Conservation (phyloP, 1,139 yeast genomes). For the Saccharomyces hybrid region DNA sequence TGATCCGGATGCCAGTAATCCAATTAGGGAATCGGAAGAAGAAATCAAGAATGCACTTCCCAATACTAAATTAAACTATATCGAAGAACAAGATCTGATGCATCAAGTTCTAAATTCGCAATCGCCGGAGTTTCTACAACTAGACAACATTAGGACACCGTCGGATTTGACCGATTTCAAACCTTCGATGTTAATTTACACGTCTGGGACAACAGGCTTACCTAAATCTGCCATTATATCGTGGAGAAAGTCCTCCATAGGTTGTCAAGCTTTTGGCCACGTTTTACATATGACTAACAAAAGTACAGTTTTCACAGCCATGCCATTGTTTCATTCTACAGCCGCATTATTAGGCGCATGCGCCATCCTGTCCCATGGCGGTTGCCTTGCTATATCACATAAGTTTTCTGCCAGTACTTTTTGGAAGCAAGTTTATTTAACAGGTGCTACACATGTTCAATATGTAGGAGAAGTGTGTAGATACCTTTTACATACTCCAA, state of each 20-base stretch:
- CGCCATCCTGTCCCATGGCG: constrained; percentile 66
- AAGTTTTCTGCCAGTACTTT: constrained; percentile 80
- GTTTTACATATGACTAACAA: constrained; percentile 52
- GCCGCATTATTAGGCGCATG: constrained; percentile 83
- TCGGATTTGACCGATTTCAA: constrained; percentile 46
- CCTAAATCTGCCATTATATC: constrained; percentile 95
- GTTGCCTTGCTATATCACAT: constrained; percentile 66
- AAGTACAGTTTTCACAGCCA: constrained; percentile 73
- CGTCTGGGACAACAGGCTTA: constrained; percentile 92
- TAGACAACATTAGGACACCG: constrained; percentile 50
- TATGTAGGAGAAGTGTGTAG: constrained; percentile 96
- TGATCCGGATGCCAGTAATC: constrained; percentile 60
- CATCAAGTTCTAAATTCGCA: constrained; percentile 40
- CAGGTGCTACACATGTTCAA: constrained; percentile 74
- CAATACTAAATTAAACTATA: constrained; percentile 41
- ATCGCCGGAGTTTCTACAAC: constrained; percentile 48
- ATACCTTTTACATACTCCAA: constrained; percentile 63
- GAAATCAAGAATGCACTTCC: constrained; percentile 38
- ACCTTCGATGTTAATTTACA: constrained; percentile 70
- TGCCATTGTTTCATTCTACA: constrained; percentile 95
- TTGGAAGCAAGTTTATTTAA: constrained; percentile 81
- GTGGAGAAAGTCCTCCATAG: constrained; percentile 74
- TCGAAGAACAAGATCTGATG: constrained; percentile 48
- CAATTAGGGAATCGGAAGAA: constrained; percentile 48
- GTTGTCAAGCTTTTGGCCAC: constrained; percentile 61